phyloP scores from a whole-genome alignment of 805 yeast genomes.

The Priceomyces medius region DNA sequence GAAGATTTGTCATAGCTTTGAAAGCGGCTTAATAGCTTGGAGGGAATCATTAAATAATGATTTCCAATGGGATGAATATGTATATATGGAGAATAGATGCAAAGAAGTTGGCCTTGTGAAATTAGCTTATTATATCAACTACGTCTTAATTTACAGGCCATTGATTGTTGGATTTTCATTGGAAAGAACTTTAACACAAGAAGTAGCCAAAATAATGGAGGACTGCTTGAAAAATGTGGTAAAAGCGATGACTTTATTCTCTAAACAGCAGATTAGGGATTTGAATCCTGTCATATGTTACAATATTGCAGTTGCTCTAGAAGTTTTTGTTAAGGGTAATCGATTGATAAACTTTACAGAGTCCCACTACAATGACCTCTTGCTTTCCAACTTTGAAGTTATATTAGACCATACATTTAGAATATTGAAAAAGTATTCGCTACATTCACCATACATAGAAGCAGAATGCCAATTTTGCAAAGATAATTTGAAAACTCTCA shows the following conservation, averaged over 20 bases:
- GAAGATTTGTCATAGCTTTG: not conserved
- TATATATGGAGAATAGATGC: slow-evolving; percentile 1
- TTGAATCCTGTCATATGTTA: slow-evolving; percentile 1
- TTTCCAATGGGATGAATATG: slow-evolving; percentile 3
- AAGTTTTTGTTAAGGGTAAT: not conserved
- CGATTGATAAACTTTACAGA: not conserved
- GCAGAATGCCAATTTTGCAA: not conserved
- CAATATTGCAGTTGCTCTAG: not conserved
- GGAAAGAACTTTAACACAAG: not conserved
- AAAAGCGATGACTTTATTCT: slow-evolving; percentile 1
- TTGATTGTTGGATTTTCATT: not conserved
- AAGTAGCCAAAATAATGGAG: not conserved
- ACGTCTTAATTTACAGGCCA: not conserved
- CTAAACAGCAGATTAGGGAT: not conserved
- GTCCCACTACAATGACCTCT: not conserved
- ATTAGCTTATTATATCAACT: slow-evolving; percentile 1
- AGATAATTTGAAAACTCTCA: not conserved
- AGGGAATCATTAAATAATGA: slow-evolving; percentile 1
- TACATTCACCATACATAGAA: slow-evolving; percentile 3
- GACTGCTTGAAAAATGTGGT: not conserved
- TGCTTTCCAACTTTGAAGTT: slow-evolving; percentile 3
- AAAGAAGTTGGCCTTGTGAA: not conserved
- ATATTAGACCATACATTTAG: not conserved
- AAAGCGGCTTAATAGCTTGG: not conserved
- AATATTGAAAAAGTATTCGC: not conserved